Evolutionary conservation across 2,329 filamentous ascomycete genomes (phyloP), one percentile per base, ranked within the genome.

Genomic region (Fusarium dlaminii): DNA sequence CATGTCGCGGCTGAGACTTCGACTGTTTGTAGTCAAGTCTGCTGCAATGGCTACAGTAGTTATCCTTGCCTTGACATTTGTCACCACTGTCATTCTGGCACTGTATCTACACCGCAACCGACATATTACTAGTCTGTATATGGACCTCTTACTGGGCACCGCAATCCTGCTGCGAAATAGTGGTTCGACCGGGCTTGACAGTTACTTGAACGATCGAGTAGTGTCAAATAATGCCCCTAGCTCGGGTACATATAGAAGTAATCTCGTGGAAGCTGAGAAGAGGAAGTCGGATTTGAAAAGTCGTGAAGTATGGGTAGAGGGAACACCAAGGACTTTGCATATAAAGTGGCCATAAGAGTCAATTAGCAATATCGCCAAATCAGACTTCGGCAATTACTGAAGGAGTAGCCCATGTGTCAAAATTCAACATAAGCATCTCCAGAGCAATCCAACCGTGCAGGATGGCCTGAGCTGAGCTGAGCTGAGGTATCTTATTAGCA

Each of bases 231-330:
- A 17, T 37, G 3, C 6, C 1, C 4, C 8, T 0, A 17, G 24
- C 9, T 2, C 7, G 0, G 10, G 32, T 0, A 5, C 18, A 6
- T 2, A 29, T 22, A 32, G 49, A 5, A 17, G 0, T 22, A 15
- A 17, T 37, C 18, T 37, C 0, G 24, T 54, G 14, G 8, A 37
- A 37, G 13, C 18, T 17, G 49, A 27, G 13, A 37, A 54, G 11
- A 54, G 0, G 7, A 20, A 37, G n/a, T 1, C 49, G 1, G 32
- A 36, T 27, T 0, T 29, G 0, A 54, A 37, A 7, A 15, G 9
- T 7, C 3, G 5, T 8, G 1, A 4, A 8, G 49, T 36, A 3
- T 52, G 49, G 32, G 18, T 3, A 27, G 32, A 52, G n/a, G 49
- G 49, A 15, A 52, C 32, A 15, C 49, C 49, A 8, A 52, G 32